These are phyloP conservation scores for Trametes pubescens DNA, from an alignment of 1,284 basidiomycete genomes.

Conservation along the genomic window DNA sequence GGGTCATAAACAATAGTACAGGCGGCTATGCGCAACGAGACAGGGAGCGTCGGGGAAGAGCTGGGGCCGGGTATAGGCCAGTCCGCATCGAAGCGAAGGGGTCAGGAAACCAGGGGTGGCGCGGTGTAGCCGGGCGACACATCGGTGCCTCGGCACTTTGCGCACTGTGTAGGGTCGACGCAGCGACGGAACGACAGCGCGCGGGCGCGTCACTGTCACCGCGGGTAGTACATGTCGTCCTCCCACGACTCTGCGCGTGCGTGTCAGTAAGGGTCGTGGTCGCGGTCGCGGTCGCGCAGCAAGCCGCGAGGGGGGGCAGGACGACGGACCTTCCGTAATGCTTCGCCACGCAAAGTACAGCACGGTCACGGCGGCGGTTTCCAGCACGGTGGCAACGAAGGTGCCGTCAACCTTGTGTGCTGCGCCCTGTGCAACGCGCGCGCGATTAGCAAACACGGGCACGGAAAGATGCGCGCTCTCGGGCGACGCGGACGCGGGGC, in stretches of 20 bases:
- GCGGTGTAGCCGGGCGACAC: not conserved
- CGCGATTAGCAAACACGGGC: not conserved
- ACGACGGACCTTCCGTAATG: slow-evolving; percentile 80
- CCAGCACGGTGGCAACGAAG: slow-evolving; percentile 81
- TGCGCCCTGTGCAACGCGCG: slow-evolving; percentile 30
- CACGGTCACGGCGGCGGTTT: slow-evolving; percentile 74
- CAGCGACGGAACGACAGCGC: not conserved
- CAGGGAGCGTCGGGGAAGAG: not conserved
- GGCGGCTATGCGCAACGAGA: not conserved
- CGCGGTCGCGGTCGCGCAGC: not conserved
- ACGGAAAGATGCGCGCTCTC: slow-evolving; percentile 1
- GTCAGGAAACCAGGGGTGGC: not conserved
- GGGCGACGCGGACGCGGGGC: slow-evolving; percentile 13
- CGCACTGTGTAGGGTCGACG: too few species aligned
- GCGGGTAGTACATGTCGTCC: slow-evolving; percentile 39
- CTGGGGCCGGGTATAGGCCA: slow-evolving; percentile 7
- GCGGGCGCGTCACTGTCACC: slow-evolving; percentile 23
- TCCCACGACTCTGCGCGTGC: slow-evolving; percentile 36
- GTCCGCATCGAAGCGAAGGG: not conserved
- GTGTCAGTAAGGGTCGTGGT: slow-evolving; percentile 2
- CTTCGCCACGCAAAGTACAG: slow-evolving; percentile 83
- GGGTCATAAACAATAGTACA: slow-evolving; percentile 20
- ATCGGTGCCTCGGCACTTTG: too few species aligned
- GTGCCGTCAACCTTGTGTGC: slow-evolving; percentile 74
- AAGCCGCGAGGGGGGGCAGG: not conserved